Percentiles rank a stretch among this genome's conserved stretches.
These are phyloP conservation scores for Martensiomyces pterosporus DNA, from an alignment of 192 early-diverging fungal genomes.

Conservation along the genomic window DNA sequence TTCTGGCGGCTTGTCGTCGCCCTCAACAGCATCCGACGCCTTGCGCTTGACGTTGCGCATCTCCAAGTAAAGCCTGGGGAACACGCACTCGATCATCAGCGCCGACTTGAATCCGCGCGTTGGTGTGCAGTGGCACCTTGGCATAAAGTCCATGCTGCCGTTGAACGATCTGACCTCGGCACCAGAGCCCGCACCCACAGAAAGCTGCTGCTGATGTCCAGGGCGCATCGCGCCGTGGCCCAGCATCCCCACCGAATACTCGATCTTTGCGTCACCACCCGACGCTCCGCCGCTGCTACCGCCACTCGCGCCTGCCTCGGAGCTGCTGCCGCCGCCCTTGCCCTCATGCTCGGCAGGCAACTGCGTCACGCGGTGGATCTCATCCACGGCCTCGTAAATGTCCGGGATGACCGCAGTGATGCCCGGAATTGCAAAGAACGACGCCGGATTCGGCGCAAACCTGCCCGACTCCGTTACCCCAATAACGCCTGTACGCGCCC, in stretches of 20 bases:
- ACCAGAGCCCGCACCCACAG: background rate
- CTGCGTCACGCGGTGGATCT: slow-evolving; percentile 43
- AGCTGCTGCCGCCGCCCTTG: background rate
- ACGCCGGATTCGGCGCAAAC: slow-evolving; percentile 39
- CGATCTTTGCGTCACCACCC: no score
- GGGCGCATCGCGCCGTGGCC: no score
- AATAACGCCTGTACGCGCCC: slow-evolving; percentile 6
- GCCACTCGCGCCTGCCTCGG: no score
- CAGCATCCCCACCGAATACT: no score
- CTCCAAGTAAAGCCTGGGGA: slow-evolving; percentile 25
- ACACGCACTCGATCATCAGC: slow-evolving; percentile 38
- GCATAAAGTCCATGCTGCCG: slow-evolving; percentile 28
- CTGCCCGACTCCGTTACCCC: slow-evolving; percentile 31
- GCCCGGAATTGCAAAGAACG: slow-evolving; percentile 46
- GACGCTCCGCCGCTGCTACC: no score
- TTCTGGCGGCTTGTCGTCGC: slow-evolving; percentile 16
- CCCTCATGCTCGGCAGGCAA: slow-evolving; percentile 7
- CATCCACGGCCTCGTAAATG: slow-evolving; percentile 48
- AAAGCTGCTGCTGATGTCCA: background rate
- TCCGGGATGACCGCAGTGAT: slow-evolving; percentile 40
- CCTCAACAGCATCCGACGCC: slow-evolving; percentile 3
- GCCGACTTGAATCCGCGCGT: slow-evolving; percentile 27
- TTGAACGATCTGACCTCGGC: slow-evolving; percentile 32
- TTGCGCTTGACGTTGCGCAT: slow-evolving; percentile 27
- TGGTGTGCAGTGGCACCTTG: slow-evolving; percentile 32